Percentiles rank a stretch among this genome's conserved stretches.
phyloP scores from a whole-genome alignment of 306 rosid genomes.

The Cyclanthera cordifolia region DNA sequence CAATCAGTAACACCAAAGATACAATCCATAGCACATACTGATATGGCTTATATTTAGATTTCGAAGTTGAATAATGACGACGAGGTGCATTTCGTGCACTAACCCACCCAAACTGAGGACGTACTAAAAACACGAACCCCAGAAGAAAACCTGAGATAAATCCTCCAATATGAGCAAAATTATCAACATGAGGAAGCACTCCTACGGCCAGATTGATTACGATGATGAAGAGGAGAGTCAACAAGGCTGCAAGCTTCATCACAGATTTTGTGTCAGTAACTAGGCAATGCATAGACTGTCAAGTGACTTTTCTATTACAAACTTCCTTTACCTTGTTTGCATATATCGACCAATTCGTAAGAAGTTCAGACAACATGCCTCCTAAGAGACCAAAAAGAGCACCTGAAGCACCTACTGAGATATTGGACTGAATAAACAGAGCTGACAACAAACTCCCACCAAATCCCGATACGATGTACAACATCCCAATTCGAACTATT shows the following conservation, averaged over 20 bases:
- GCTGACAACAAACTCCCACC: slow-evolving; percentile 18
- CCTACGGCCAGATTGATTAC: slow-evolving; percentile 15
- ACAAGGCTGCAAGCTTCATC: slow-evolving; percentile 17
- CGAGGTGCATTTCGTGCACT: slow-evolving; percentile 4
- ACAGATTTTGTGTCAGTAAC: not conserved
- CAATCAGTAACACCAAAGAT: slow-evolving; percentile 11
- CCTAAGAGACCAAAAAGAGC: slow-evolving; percentile 17
- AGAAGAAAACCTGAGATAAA: slow-evolving; percentile 18
- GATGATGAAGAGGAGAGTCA: slow-evolving; percentile 13
- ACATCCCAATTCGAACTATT: slow-evolving; percentile 13
- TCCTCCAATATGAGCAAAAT: slow-evolving; percentile 20
- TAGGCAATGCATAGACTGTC: not conserved
- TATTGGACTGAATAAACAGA: slow-evolving; percentile 12
- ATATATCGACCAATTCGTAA: slow-evolving; percentile 17
- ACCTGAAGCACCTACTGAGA: slow-evolving; percentile 12
- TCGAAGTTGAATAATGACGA: not conserved
- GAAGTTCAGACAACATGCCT: slow-evolving; percentile 16
- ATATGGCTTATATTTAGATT: slow-evolving; percentile 13
- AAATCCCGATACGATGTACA: slow-evolving; percentile 14
- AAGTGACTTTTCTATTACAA: not conserved
- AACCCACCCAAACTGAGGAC: slow-evolving; percentile 17
- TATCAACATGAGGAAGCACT: slow-evolving; percentile 17
- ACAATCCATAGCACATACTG: slow-evolving; percentile 16
- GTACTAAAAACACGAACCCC: slow-evolving; percentile 13
- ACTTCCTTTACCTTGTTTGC: slow-evolving; percentile 15